Conservation (phyloP, 1,284 basidiomycete species). For the Kwoniella shivajii region DNA sequence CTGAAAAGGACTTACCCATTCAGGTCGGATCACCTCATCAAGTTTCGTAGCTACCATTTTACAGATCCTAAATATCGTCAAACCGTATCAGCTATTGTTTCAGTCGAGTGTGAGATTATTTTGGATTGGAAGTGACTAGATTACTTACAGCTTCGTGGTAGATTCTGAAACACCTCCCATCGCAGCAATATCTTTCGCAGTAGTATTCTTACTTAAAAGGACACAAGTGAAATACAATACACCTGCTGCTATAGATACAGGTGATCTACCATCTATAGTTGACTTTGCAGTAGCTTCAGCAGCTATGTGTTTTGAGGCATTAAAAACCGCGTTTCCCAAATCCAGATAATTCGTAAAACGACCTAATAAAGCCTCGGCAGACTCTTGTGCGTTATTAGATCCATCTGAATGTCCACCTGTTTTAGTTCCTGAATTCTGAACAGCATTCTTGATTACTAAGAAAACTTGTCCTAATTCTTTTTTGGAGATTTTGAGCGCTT, state of each 20-base stretch:
- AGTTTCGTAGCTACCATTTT: constrained; percentile 44
- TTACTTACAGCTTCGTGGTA: constrained; percentile 75
- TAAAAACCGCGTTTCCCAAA: constrained; percentile 41
- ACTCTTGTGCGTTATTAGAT: constrained; percentile 55
- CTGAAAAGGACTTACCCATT: constrained; percentile 44
- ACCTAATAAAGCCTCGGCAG: constrained; percentile 83
- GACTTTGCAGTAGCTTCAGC: constrained; percentile 76
- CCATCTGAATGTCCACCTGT: constrained; percentile 22
- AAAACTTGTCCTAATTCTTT: constrained; percentile 94
- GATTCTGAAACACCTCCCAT: constrained; percentile 98
- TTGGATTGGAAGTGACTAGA: neutral
- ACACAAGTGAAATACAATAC: constrained; percentile 92
- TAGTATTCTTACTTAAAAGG: constrained; percentile 71
- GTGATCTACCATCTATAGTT: constrained; percentile 88
- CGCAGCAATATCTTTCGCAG: constrained; percentile 81
- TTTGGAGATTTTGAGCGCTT: constrained; percentile 89
- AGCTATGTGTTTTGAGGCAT: constrained; percentile 82
- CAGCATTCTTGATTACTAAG: constrained; percentile 57
- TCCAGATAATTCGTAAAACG: constrained; percentile 84
- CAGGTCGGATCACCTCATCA: constrained; percentile 45
- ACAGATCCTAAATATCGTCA: constrained; percentile 46
- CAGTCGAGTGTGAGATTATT: neutral
- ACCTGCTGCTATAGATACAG: constrained; percentile 93
- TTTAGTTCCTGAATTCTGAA: constrained; percentile 18
- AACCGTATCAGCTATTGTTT: neutral